These are phyloP conservation scores for Phytophthora megakarya DNA, from an alignment of 352 stramenopile species.

Conservation along the genomic window DNA sequence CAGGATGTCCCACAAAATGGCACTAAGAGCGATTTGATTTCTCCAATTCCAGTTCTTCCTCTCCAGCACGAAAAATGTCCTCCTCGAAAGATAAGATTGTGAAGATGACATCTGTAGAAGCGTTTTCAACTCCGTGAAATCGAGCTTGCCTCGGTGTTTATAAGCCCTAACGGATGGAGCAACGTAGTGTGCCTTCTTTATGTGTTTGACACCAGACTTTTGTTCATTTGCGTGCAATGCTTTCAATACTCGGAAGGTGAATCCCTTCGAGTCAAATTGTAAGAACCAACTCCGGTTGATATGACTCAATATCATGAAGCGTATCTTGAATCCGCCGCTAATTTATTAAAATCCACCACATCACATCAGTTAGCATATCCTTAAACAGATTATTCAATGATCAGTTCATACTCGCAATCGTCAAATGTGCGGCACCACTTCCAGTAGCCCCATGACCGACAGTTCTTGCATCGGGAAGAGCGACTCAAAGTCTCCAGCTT, in stretches of 20 bases:
- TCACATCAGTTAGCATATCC: background rate
- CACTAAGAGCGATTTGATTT: slow-evolving; percentile 35
- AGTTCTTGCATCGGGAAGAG: slow-evolving; percentile 77
- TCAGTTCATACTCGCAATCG: slow-evolving; percentile 43
- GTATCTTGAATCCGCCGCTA: slow-evolving; percentile 59
- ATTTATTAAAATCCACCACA: background rate
- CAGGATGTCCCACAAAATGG: slow-evolving; percentile 70
- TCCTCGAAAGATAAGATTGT: slow-evolving; percentile 75
- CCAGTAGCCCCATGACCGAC: slow-evolving; percentile 75
- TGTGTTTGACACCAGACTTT: slow-evolving; percentile 3
- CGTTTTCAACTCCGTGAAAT: slow-evolving; percentile 40
- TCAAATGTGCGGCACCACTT: slow-evolving; percentile 66
- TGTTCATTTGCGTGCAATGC: slow-evolving; percentile 32
- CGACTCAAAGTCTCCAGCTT: slow-evolving; percentile 50
- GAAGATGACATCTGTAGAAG: slow-evolving; percentile 74
- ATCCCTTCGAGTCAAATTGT: slow-evolving; percentile 85
- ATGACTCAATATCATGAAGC: slow-evolving; percentile 53
- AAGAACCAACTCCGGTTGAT: slow-evolving; percentile 64
- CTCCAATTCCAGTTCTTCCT: background rate
- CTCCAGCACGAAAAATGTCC: slow-evolving; percentile 40
- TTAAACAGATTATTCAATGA: background rate
- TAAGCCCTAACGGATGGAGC: slow-evolving; percentile 80
- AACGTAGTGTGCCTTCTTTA: slow-evolving; percentile 78
- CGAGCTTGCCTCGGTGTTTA: slow-evolving; percentile 46
- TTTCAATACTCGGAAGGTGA: slow-evolving; percentile 67